Base-by-base conservation (phyloP, 768 basidiomycete species). In the Leccinum rimulosum region DNA sequence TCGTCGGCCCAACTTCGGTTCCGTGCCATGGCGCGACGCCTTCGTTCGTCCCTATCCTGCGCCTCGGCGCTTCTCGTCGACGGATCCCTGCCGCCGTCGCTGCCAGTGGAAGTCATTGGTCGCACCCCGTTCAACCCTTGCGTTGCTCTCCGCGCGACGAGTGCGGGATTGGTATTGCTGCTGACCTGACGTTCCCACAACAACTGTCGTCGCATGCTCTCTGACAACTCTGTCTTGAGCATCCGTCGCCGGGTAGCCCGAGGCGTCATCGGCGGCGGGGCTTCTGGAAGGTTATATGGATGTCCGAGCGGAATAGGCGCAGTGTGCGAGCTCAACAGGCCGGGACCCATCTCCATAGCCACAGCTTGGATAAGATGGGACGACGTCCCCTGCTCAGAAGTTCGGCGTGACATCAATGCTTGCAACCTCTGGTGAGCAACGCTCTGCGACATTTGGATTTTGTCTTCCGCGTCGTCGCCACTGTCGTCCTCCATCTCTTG, bases 221-320 rank as follows among this genome's bases (percentile, higher is more conserved):
- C 94, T 33, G 89, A 88, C 68, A 96, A 77, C 73, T 96, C 94
- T 4, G 86, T 88, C 56, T 86, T 80, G 50, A 95, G 79, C 91
- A 95, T 95, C 64, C 83, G 81, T 52, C 91, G 79, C 3, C 94
- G 82, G 3, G 92, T 94, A 47, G 94, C 93, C 36, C 89, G 85
- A 0, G 94, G 94, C 1, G 91, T 92, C 64, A 88, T 87, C 3
- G 91, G 90, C 17, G 83, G 76, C 0, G 79, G 75, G 33, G 82
- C 76, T 11, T 81, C 78, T 0, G 91, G 91, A 27, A 93, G 80
- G 66, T 90, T 89, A 74, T 91, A 90, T 6, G 89, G 87, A 69
- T 82, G 75, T 5, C 78, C 79, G 3, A 89, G 71, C 1, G 85
- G 83, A 52, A 87, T 85, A 2, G 89, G 84, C 7, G 82, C 75